Conservation (phyloP, 176 grass and related monocot species). For the Cenchrus purpureus region DNA sequence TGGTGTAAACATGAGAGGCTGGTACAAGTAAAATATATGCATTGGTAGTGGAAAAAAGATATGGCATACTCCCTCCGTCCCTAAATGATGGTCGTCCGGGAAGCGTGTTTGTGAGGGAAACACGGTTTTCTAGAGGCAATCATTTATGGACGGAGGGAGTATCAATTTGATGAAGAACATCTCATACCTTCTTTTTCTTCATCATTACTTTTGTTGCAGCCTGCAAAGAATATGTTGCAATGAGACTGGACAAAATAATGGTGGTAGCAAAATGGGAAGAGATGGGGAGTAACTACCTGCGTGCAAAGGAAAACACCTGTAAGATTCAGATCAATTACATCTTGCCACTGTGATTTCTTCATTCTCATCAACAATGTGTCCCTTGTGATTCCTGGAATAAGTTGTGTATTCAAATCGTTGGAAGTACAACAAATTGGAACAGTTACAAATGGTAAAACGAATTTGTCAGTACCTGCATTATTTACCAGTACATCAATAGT, state of each 20-base stretch:
- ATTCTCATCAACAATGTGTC: slow-evolving; percentile 98
- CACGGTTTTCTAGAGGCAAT: too few relatives aligned
- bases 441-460: neutral
- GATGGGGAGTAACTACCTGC: slow-evolving; percentile 51
- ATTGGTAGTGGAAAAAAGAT: neutral
- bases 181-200: slow-evolving; percentile 85
- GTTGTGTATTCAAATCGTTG: neutral
- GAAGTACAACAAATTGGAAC: slow-evolving; percentile 25
- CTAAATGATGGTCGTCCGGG: too few relatives aligned
- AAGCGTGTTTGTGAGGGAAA: too few relatives aligned
- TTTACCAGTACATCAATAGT: slow-evolving; percentile 95
- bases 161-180: slow-evolving; percentile 4
- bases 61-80: neutral
- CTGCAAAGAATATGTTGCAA: slow-evolving; percentile 51
- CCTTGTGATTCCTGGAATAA: slow-evolving; percentile 77
- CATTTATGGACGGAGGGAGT: too few relatives aligned
- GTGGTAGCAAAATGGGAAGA: neutral
- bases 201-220: slow-evolving; percentile 98
- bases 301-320: slow-evolving; percentile 97
- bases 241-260: slow-evolving; percentile 37
- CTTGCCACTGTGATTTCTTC: slow-evolving; percentile 99
- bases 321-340: slow-evolving; percentile 97
- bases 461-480: slow-evolving; percentile 74
- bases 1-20: slow-evolving; percentile 7
- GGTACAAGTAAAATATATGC: neutral